phyloP scores from a whole-genome alignment of 805 yeast genomes.

The Wickerhamiella galacta region DNA sequence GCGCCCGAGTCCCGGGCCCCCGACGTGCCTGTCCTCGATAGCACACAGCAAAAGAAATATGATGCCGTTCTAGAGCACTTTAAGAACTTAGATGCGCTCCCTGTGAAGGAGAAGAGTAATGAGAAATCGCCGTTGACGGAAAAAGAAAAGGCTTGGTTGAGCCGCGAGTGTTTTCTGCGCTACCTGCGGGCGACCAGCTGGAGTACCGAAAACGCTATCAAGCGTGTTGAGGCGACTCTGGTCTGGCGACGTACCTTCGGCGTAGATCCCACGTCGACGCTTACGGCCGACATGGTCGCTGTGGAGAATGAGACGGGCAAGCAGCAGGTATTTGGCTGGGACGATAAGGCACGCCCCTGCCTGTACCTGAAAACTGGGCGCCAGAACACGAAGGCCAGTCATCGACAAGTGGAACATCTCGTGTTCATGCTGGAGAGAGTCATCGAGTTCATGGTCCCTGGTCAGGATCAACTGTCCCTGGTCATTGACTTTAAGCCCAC shows the following conservation, averaged over 20 bases:
- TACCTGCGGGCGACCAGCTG: slow-evolving; percentile 91
- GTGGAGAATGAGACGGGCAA: slow-evolving; percentile 83
- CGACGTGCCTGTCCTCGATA: slow-evolving; percentile 29
- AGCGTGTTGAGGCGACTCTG: slow-evolving; percentile 57
- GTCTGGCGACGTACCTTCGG: slow-evolving; percentile 95
- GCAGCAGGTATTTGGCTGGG: slow-evolving; percentile 80
- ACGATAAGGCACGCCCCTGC: slow-evolving; percentile 81
- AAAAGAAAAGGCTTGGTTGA: slow-evolving; percentile 78
- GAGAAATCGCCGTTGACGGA: slow-evolving; percentile 27
- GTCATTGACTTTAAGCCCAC: slow-evolving; percentile 83
- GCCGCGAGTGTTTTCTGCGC: slow-evolving; percentile 78
- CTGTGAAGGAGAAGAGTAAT: slow-evolving; percentile 27
- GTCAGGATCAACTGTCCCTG: slow-evolving; percentile 85
- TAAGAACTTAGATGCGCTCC: slow-evolving; percentile 31
- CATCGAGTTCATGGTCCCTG: slow-evolving; percentile 88
- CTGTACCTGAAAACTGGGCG: slow-evolving; percentile 84
- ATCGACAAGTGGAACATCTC: slow-evolving; percentile 87
- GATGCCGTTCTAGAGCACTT: slow-evolving; percentile 47
- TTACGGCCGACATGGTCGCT: slow-evolving; percentile 23
- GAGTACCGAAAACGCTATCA: slow-evolving; percentile 52
- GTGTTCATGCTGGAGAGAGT: slow-evolving; percentile 86
- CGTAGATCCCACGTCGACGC: slow-evolving; percentile 26
- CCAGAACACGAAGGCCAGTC: slow-evolving; percentile 83
- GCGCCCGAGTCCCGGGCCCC: slow-evolving; percentile 38
- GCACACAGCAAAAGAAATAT: slow-evolving; percentile 45